Evolutionary conservation across 2,329 filamentous ascomycete species (phyloP), one percentile per base, ranked within the genome.

Genomic region (Trichoderma aggressivum): DNA sequence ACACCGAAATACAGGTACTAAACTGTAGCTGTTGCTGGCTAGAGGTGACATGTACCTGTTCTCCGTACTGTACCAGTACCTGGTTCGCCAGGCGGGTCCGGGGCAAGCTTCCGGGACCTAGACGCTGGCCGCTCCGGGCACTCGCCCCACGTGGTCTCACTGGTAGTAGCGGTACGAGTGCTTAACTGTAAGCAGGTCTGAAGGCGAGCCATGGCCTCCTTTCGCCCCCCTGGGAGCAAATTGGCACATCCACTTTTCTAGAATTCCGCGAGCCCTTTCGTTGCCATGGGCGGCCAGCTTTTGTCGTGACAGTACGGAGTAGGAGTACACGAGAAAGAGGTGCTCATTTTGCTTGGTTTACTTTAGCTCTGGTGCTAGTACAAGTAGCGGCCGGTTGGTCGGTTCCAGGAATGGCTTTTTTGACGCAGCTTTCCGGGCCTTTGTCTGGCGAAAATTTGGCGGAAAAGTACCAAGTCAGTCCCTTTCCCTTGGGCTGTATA

Each of bases 51-150:
- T n/a, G n/a, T n/a, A n/a, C n/a, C n/a, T n/a, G n/a, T 11, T 7
- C 32, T 11, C 39, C 18, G 7, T 16, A 56, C 24, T 56, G 53
- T 56, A 56, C 7, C 11, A 26, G 36, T 60, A 26, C 69, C 53
- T 60, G 61, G 62, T 26, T 58, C 43, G 63, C 24, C 5, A 47
- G n/a, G 72, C 63, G 72, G 72, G 71, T 50, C 72, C 71, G 68
- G 71, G 72, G 72, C 47, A 71, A 47, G 68, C 72, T 73, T 72
- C 72, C 72, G 71, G 63, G 47, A 56, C 53, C 60, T 28, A 62
- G 55, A 34, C 28, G 55, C 28, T 53, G 30, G 65, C 56, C 61
- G 66, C 32, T 61, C 28, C 50, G 53, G 60, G 39, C 39, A 61
- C 21, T 24, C 39, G 72, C 63, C 67, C 70, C 72, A 73, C 70